Percentiles rank a stretch among this genome's conserved stretches.
Conservation (phyloP, 768 basidiomycete genomes). For the Neoboletus subvelutipes region DNA sequence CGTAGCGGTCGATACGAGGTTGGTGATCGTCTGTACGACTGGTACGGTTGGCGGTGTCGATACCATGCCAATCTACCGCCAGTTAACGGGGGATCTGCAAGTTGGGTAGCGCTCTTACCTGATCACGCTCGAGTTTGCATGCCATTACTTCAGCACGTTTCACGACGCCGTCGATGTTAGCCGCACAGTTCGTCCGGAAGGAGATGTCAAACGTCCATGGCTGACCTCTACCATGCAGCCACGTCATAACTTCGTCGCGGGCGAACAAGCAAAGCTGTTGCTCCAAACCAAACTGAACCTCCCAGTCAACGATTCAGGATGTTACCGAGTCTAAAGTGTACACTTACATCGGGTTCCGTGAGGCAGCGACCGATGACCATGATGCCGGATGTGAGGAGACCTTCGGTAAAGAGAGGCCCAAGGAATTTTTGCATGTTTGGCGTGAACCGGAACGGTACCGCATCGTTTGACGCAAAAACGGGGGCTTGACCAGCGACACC, state of each 20-base stretch:
- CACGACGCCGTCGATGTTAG: constrained; percentile 67
- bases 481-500: constrained; percentile 52
- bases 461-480: constrained; percentile 75
- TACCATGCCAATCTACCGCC: constrained; percentile 21
- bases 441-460: constrained; percentile 95
- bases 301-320: neutral
- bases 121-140: constrained; percentile 84
- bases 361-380: constrained; percentile 90
- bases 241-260: constrained; percentile 86
- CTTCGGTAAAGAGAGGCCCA: constrained; percentile 86
- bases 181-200: constrained; percentile 59
- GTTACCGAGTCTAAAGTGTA: neutral
- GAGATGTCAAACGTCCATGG: constrained; percentile 56
- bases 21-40: constrained; percentile 79
- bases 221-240: constrained; percentile 60
- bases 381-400: constrained; percentile 79
- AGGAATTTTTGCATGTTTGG: constrained; percentile 95
- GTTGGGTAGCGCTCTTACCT: constrained; percentile 42
- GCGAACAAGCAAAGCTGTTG: constrained; percentile 89
- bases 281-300: constrained; percentile 79
- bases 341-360: constrained; percentile 83
- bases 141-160: constrained; percentile 81
- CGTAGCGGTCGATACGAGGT: constrained; percentile 81
- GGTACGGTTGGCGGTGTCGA: constrained; percentile 36
- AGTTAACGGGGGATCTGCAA: constrained; percentile 1